phyloP scores from a whole-genome alignment of 805 yeast species.

The Wickerhamomyces pijperi region DNA sequence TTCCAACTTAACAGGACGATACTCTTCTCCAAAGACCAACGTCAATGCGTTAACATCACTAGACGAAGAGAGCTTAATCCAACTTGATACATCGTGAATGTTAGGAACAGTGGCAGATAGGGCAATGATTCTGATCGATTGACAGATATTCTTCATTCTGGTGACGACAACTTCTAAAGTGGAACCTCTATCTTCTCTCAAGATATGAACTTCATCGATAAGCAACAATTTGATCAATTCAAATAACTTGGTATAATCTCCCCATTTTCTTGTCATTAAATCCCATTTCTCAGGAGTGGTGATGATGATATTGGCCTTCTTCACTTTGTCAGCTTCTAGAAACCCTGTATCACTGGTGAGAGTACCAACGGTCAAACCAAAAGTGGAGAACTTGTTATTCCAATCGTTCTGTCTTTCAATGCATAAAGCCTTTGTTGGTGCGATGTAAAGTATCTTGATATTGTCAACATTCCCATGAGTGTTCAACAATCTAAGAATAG shows the following conservation, averaged over 20 bases:
- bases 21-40: conserved; percentile 34
- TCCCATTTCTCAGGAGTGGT: conserved; percentile 61
- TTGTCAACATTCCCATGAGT: conserved; percentile 16
- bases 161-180: conserved; percentile 36
- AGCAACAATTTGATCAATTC: conserved; percentile 33
- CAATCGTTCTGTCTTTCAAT: conserved; percentile 37
- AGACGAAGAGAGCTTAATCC: conserved; percentile 25
- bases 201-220: conserved; percentile 36
- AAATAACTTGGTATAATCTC: conserved; percentile 28
- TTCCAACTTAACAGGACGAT: conserved; percentile 31
- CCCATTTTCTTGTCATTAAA: conserved; percentile 39
- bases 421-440: conserved; percentile 52
- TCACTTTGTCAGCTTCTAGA: conserved; percentile 32
- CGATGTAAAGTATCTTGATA: conserved; percentile 35
- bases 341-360: conserved; percentile 44
- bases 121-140: conserved; percentile 29
- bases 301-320: conserved; percentile 39
- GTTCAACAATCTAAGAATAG: conserved; percentile 28
- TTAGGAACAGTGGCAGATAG: conserved; percentile 47
- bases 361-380: conserved; percentile 34
- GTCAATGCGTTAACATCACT: conserved; percentile 21
- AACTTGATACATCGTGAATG: conserved; percentile 32
- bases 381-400: conserved; percentile 26
- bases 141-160: conserved; percentile 31
- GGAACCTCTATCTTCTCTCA: conserved; percentile 36